Conservation (phyloP, 441 rosid species). For the Viola pubescens region DNA sequence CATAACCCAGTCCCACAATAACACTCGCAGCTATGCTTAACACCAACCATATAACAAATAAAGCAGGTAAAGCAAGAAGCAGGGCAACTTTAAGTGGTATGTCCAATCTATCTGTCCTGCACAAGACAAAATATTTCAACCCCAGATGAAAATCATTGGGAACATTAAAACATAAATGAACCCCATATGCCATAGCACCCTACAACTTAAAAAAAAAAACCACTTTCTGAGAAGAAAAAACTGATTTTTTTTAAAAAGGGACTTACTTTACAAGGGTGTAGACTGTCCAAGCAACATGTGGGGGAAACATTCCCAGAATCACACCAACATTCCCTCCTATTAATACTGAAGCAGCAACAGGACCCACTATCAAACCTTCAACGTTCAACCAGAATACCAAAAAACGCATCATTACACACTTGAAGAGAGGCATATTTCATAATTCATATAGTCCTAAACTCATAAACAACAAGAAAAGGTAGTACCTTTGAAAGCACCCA, state of each 20-base stretch:
- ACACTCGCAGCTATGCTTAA: slow-evolving; percentile 59
- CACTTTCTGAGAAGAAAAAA: neutral
- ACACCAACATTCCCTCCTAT: slow-evolving; percentile 63
- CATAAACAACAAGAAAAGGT: neutral
- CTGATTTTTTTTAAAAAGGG: neutral
- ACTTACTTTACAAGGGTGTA: slow-evolving; percentile 51
- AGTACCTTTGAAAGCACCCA: slow-evolving; percentile 81
- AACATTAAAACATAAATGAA: neutral
- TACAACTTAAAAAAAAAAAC: no score
- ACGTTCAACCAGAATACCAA: slow-evolving; percentile 12
- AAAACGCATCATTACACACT: slow-evolving; percentile 5
- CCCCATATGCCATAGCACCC: neutral
- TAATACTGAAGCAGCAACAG: slow-evolving; percentile 57
- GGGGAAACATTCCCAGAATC: slow-evolving; percentile 60
- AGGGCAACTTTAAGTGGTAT: slow-evolving; percentile 57
- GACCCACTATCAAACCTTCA: slow-evolving; percentile 68
- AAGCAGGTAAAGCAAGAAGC: slow-evolving; percentile 46
- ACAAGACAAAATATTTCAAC: slow-evolving; percentile 11
- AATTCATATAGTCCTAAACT: neutral
- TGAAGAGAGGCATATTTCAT: neutral
- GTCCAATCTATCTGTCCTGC: slow-evolving; percentile 55
- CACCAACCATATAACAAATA: slow-evolving; percentile 66
- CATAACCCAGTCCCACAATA: slow-evolving; percentile 64
- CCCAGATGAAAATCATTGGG: slow-evolving; percentile 1
- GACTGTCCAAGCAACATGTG: slow-evolving; percentile 67